Base-by-base conservation (phyloP, 805 yeast species). In the Helenozyma baotianmanensis region DNA sequence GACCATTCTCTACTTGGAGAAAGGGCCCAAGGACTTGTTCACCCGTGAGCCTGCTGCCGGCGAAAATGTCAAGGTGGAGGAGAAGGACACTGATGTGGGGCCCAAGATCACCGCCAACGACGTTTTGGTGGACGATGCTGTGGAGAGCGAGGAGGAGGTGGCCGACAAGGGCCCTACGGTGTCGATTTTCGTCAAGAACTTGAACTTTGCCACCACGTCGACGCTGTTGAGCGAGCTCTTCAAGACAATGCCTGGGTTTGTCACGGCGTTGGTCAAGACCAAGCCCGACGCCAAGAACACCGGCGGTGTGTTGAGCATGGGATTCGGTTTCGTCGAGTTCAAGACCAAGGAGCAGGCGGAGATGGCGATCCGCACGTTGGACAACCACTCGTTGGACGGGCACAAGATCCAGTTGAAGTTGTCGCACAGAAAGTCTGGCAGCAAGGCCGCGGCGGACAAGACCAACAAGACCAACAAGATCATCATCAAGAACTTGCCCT, bases 281-380 rank as follows among this genome's bases (percentile, higher is more conserved):
- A 90, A 89, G 55, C 89, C 96, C 1, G 95, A 90, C 61, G 76
- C 95, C 23, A 85, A 79, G 59, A 73, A 76, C 39, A 53, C 73
- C 2, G 82, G 80, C 9, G 74, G 74, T 36, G 62, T 69, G n/a
- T 70, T 79, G 39, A 87, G 96, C 48, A 92, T 92, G 98, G 98
- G 98, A 14, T 92, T 88, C 52, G 98, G 98, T 1, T 92, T 92
- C 62, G 96, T 77, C 10, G 98, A 92, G 60, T 92, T 87, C 60
- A 76, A 68, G 46, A 76, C 89, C 2, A 76, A 75, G 45, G 85
- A 78, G 24, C 78, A 82, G 50, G 98, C 98, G 0, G 69, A 75
- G 25, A 68, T 73, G 9, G 97, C 96, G 6, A 76, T 87, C 29
- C 57, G 69, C 21, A 71, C 81, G 0, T 62, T 87, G 65, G 85